Percentiles rank a stretch among this genome's conserved stretches.
Evolutionary conservation across 257 asterid genomes (phyloP).

Genomic region (Linaria vulgaris): DNA sequence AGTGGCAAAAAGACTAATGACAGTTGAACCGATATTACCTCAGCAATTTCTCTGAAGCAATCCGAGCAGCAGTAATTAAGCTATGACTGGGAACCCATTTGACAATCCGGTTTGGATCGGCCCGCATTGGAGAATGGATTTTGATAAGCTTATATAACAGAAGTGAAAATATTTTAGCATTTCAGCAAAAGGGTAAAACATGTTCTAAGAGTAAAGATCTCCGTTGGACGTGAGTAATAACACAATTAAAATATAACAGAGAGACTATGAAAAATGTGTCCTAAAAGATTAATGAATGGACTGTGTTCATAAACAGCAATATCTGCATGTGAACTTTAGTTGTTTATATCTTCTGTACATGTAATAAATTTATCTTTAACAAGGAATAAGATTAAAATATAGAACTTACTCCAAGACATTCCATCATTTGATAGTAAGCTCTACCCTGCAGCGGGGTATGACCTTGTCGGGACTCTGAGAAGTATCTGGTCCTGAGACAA

Average conservation of each 20-base stretch:
- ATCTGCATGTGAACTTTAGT: not conserved
- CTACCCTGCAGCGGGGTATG: constrained; percentile 93
- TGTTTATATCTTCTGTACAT: no score
- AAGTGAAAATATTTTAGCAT: constrained; percentile 15
- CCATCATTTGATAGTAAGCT: constrained; percentile 99
- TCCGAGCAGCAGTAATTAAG: constrained; percentile 65
- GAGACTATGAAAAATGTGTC: not conserved
- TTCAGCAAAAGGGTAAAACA: not conserved
- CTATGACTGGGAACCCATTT: constrained; percentile 73
- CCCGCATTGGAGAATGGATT: constrained; percentile 95
- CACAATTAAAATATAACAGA: constrained; percentile 3
- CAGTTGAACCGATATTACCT: constrained; percentile 41
- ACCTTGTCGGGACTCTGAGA: constrained; percentile 91
- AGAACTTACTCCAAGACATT: constrained; percentile 83
- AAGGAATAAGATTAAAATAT: not conserved
- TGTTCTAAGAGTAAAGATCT: not conserved
- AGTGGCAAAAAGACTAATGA: not conserved
- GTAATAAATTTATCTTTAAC: no score
- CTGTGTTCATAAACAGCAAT: not conserved
- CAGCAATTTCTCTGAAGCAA: constrained; percentile 74
- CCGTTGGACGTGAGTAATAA: not conserved
- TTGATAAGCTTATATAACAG: constrained; percentile 59
- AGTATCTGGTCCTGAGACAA: constrained; percentile 85
- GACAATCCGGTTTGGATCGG: constrained; percentile 76
- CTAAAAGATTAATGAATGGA: not conserved